Evolutionary conservation across 805 yeast genomes (phyloP).

Genomic region (Metschnikowia amazonensis): DNA sequence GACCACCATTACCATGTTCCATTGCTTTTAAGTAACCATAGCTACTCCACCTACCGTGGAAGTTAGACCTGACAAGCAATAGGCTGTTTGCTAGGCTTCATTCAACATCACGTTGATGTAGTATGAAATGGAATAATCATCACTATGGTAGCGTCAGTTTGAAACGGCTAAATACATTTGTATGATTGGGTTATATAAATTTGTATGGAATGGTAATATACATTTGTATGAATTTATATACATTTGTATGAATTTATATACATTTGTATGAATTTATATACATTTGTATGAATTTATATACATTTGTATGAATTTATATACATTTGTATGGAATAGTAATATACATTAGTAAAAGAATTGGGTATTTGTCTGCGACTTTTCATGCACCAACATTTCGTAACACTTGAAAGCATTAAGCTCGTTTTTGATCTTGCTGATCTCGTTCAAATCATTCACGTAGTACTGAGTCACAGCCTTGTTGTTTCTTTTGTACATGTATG

Average conservation of each 20-base stretch:
- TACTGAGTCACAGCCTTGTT: conserved; percentile 51
- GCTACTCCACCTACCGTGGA: conserved; percentile 90
- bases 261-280: too few species aligned
- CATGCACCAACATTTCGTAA: conserved; percentile 66
- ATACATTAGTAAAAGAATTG: conserved; percentile 52
- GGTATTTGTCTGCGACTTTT: conserved; percentile 54
- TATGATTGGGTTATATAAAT: too few species aligned
- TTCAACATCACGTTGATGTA: neutral
- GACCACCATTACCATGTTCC: conserved; percentile 90
- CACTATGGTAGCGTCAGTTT: too few species aligned
- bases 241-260: too few species aligned
- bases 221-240: too few species aligned
- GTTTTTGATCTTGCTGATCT: conserved; percentile 53
- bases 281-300: too few species aligned
- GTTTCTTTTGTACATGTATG: conserved; percentile 51
- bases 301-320: too few species aligned
- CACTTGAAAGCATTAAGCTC: conserved; percentile 65
- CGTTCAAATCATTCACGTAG: conserved; percentile 46
- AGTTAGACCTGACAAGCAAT: conserved; percentile 46
- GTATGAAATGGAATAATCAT: too few species aligned
- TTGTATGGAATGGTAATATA: too few species aligned
- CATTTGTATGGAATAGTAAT: neutral
- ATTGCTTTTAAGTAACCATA: conserved; percentile 73
- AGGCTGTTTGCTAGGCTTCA: neutral
- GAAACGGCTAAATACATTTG: too few species aligned